phyloP scores from a whole-genome alignment of 768 basidiomycete genomes.

The Boletus insuetus region DNA sequence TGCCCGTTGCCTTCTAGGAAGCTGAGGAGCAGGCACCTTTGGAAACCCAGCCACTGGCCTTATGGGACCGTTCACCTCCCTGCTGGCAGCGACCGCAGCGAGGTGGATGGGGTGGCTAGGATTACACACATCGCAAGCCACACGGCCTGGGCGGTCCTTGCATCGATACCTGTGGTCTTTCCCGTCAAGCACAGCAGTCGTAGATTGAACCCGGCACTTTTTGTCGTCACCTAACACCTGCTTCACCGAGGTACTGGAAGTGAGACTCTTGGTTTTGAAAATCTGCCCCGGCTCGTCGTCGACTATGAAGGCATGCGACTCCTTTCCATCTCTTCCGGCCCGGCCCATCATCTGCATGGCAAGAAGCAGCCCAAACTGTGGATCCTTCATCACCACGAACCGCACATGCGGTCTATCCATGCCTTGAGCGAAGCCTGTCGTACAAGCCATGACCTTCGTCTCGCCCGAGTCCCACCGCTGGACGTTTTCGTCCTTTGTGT shows the following conservation, averaged over 20 bases:
- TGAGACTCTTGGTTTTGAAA: no score
- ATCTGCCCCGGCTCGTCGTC: neutral
- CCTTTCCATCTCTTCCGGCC: neutral
- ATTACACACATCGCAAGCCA: neutral
- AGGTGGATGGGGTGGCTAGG: neutral
- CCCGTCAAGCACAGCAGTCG: neutral
- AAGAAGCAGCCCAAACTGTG: neutral
- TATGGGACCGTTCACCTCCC: neutral
- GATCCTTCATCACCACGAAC: neutral
- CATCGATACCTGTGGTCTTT: neutral
- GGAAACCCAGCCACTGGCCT: neutral
- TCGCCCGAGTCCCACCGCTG: neutral
- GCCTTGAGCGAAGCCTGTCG: neutral
- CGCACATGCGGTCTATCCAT: neutral
- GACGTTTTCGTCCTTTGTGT: neutral
- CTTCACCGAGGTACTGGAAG: no score
- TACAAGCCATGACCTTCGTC: slow-evolving; percentile 1
- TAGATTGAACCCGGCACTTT: neutral
- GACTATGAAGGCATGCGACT: neutral
- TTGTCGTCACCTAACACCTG: no score
- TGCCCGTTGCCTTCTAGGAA: neutral
- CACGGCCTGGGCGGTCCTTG: neutral
- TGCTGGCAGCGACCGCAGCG: neutral
- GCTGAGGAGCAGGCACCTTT: neutral
- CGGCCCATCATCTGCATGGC: neutral